Evolutionary conservation across 768 basidiomycete genomes (phyloP).

Genomic region (Lyophyllum shimeji): DNA sequence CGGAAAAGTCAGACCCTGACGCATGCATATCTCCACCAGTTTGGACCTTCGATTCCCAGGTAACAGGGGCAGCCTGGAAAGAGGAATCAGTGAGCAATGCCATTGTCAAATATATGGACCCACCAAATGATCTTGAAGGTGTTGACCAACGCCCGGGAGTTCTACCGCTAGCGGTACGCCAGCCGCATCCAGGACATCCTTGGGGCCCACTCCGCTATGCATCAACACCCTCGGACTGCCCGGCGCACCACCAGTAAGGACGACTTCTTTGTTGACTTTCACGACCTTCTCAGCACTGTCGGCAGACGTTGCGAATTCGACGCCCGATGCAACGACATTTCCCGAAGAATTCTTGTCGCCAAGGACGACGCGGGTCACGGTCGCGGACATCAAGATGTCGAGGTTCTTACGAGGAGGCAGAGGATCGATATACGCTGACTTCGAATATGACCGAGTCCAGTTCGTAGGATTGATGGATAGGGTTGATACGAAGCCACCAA

Average conservation of each 20-base stretch:
- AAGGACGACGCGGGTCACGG: conserved; percentile 56
- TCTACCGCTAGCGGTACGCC: conserved; percentile 44
- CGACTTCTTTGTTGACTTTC: conserved; percentile 46
- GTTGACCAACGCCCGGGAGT: conserved; percentile 61
- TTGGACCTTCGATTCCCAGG: conserved; percentile 19
- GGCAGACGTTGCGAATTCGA: conserved; percentile 42
- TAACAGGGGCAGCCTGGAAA: conserved; percentile 13
- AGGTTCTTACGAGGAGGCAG: conserved; percentile 63
- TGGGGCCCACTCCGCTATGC: conserved; percentile 59
- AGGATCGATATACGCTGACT: conserved; percentile 58
- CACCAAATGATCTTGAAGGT: conserved; percentile 51
- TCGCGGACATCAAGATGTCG: conserved; percentile 58
- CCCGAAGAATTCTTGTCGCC: conserved; percentile 26
- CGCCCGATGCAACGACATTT: conserved; percentile 45
- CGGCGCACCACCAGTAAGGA: conserved; percentile 42
- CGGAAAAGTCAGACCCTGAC: conserved; percentile 29
- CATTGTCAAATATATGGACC: neutral
- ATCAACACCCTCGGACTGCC: conserved; percentile 56
- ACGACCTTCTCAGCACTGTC: conserved; percentile 9
- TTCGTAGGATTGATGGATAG: conserved; percentile 61
- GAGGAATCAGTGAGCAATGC: neutral
- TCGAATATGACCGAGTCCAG: conserved; percentile 62
- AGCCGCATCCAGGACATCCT: conserved; percentile 45
- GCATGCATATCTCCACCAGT: conserved; percentile 34
- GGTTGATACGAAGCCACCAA: conserved; percentile 55